Evolutionary conservation across 768 basidiomycete genomes (phyloP).

Genomic region (Termitomyces heimii): DNA sequence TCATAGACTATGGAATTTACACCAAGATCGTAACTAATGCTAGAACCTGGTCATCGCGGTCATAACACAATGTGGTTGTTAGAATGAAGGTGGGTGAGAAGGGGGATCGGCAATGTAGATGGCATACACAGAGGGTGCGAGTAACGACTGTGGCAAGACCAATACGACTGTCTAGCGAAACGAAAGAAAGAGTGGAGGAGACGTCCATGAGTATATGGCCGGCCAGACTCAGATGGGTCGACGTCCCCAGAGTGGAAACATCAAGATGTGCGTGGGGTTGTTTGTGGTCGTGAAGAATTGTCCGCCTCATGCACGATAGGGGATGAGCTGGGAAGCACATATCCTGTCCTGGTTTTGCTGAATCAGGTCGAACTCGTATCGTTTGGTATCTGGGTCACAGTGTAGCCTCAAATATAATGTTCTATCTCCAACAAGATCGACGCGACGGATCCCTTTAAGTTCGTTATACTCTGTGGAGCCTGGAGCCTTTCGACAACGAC

Average conservation of each 20-base stretch:
- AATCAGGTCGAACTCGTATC: not conserved
- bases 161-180: not conserved
- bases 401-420: slow-evolving; percentile 50
- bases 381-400: not conserved
- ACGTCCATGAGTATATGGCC: not conserved
- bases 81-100: not conserved
- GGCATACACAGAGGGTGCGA: too few relatives aligned
- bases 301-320: not conserved
- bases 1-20: not conserved
- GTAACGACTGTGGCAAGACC: not conserved
- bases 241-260: not conserved
- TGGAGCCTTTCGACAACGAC: slow-evolving; percentile 38
- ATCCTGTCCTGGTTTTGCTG: not conserved
- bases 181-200: not conserved
- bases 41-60: not conserved
- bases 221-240: not conserved
- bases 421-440: slow-evolving; percentile 48
- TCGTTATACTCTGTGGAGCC: slow-evolving; percentile 35
- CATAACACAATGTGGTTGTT: not conserved
- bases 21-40: not conserved
- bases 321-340: not conserved
- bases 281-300: not conserved
- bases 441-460: slow-evolving; percentile 44
- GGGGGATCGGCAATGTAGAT: not conserved
- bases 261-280: not conserved